These are phyloP conservation scores for Yamadazyma songkhlaensis DNA, from an alignment of 1,139 yeast species.

Conservation along the genomic window DNA sequence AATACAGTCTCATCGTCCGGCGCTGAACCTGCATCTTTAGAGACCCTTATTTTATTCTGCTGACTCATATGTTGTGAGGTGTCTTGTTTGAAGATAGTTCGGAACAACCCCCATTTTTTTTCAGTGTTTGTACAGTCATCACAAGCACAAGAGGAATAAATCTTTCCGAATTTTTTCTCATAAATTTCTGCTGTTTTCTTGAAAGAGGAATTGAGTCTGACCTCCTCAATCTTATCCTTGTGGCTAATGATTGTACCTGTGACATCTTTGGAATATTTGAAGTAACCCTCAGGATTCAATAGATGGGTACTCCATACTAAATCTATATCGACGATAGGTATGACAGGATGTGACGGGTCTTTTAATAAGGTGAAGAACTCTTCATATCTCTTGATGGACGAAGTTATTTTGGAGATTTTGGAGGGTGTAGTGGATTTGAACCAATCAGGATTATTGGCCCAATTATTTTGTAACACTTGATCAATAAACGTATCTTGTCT, in stretches of 20 bases:
- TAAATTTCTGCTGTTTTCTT: conserved; percentile 15
- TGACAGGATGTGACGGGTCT: conserved; percentile 15
- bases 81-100: too few species aligned
- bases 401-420: conserved; percentile 14
- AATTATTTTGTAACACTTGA: conserved; percentile 16
- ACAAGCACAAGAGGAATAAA: conserved; percentile 14
- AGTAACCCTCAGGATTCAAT: conserved; percentile 22
- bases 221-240: conserved; percentile 18
- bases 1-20: too few species aligned
- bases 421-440: neutral
- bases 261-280: conserved; percentile 15
- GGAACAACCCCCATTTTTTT: neutral
- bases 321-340: conserved; percentile 42
- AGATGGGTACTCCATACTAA: conserved; percentile 43
- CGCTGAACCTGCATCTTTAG: too few species aligned
- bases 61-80: too few species aligned
- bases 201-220: conserved; percentile 11
- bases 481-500: conserved; percentile 32
- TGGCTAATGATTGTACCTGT: conserved; percentile 16
- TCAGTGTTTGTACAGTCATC: conserved; percentile 7
- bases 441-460: conserved; percentile 11
- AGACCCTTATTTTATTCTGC: too few species aligned
- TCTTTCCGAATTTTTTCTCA: conserved; percentile 9
- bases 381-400: conserved; percentile 17
- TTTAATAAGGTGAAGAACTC: conserved; percentile 21